Percentiles rank a stretch among this genome's conserved stretches.
Conservation (phyloP, 2,329 filamentous ascomycete species). For the Coleophoma crateriformis region DNA sequence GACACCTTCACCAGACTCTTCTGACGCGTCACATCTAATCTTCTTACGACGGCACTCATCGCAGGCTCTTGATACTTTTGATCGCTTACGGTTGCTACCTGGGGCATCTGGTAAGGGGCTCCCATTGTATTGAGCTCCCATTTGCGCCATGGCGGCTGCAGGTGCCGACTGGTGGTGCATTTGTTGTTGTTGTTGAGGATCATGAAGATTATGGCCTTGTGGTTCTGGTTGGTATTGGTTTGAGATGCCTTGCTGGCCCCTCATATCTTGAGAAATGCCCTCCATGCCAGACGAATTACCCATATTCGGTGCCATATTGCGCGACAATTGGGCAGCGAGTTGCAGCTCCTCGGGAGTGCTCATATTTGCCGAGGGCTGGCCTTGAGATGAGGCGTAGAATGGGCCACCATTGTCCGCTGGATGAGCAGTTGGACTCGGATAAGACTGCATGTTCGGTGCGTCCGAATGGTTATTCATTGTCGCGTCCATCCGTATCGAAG, state of each 20-base stretch:
- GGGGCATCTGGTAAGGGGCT: conserved; percentile 35
- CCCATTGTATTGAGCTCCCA: conserved; percentile 39
- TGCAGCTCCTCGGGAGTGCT: conserved; percentile 35
- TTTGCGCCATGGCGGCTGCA: conserved; percentile 20
- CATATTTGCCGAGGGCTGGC: conserved; percentile 21
- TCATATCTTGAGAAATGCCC: conserved; percentile 26
- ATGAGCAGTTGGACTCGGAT: conserved; percentile 22
- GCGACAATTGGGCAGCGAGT: conserved; percentile 39
- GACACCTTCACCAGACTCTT: conserved; percentile 60
- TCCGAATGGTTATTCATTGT: conserved; percentile 19
- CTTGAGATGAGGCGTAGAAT: conserved; percentile 20
- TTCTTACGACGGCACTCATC: conserved; percentile 88
- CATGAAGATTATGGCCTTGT: conserved; percentile 5
- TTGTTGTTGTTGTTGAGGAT: conserved; percentile 1
- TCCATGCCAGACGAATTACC: neutral
- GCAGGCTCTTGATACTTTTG: conserved; percentile 83
- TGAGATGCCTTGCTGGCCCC: conserved; percentile 27
- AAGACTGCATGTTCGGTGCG: conserved; percentile 23
- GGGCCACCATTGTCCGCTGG: conserved; percentile 19
- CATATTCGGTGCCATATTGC: conserved; percentile 11
- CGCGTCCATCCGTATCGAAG: conserved; percentile 3
- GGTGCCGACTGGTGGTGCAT: conserved; percentile 11
- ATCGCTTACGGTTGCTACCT: conserved; percentile 60
- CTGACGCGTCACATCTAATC: conserved; percentile 79
- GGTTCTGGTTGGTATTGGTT: conserved; percentile 28